Conservation (phyloP, 2,329 filamentous ascomycete genomes). For the Trichoderma sp. region DNA sequence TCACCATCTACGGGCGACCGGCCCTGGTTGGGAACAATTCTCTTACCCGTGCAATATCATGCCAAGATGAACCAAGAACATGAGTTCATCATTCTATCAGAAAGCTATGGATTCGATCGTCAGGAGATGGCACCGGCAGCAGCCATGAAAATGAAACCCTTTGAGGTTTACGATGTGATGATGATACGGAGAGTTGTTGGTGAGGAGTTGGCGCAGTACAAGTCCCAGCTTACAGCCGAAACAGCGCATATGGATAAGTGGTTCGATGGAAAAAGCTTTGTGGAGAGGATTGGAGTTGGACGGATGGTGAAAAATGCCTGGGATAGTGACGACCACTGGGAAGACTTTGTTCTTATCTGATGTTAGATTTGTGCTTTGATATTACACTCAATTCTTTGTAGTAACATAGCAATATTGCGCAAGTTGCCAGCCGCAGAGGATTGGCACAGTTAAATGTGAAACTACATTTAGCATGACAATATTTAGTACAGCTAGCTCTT, state of each 20-base stretch:
- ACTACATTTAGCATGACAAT: background rate
- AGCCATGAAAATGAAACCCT: background rate
- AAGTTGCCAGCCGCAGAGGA: background rate
- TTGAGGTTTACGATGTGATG: conserved; percentile 15
- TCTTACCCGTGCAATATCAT: conserved; percentile 6
- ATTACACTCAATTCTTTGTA: background rate
- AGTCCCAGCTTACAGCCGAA: background rate
- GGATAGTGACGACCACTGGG: background rate
- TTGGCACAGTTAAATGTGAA: background rate
- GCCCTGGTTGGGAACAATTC: conserved; percentile 12
- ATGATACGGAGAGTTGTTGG: conserved; percentile 6
- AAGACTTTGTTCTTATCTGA: conserved; percentile 14
- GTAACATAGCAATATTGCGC: background rate
- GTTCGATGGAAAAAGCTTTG: background rate
- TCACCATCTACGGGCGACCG: background rate
- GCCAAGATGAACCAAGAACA: conserved; percentile 7
- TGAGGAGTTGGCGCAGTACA: background rate
- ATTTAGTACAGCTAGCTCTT: background rate
- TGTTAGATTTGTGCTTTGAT: too few species aligned
- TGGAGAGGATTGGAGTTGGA: conserved; percentile 12
- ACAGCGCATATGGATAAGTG: background rate
- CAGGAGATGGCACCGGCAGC: conserved; percentile 5
- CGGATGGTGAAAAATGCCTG: conserved; percentile 10
- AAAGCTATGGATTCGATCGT: conserved; percentile 14
- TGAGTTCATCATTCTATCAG: conserved; percentile 13